Evolutionary conservation across 345 rosid species (phyloP).

Genomic region (Noccaea caerulescens): DNA sequence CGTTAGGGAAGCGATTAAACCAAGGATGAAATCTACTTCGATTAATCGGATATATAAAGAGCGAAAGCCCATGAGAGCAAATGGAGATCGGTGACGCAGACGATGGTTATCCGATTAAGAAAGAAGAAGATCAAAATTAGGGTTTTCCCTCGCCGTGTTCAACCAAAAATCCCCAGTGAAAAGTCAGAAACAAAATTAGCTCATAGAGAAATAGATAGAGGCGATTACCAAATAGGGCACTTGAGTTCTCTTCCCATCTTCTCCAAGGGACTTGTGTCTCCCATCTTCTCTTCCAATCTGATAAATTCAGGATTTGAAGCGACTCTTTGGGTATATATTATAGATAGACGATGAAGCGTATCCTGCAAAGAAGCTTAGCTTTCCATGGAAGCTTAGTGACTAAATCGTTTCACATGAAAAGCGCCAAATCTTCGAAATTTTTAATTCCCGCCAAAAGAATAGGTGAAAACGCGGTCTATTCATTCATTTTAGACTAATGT

Average conservation of each 20-base stretch:
- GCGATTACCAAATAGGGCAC: conserved; percentile 84
- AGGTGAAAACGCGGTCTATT: conserved; percentile 6
- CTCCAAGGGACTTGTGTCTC: conserved; percentile 67
- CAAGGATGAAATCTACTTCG: neutral
- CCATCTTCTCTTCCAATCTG: conserved; percentile 52
- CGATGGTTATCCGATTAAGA: neutral
- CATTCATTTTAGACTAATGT: neutral
- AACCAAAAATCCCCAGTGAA: neutral
- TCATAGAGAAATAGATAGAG: neutral
- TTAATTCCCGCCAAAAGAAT: conserved; percentile 31
- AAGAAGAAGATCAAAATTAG: neutral
- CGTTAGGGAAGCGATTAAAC: neutral
- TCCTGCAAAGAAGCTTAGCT: conserved; percentile 36
- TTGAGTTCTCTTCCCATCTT: conserved; percentile 94
- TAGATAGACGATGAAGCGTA: conserved; percentile 17
- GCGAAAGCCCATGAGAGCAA: neutral
- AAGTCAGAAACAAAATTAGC: neutral
- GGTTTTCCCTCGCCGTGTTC: neutral
- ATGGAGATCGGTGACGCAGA: neutral
- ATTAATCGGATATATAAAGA: neutral
- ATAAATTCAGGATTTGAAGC: neutral
- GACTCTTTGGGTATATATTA: conserved; percentile 17
- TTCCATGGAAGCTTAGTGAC: conserved; percentile 28
- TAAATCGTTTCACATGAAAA: conserved; percentile 8
- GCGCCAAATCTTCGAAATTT: neutral